Evolutionary conservation across 176 grass and related monocot genomes (phyloP), one percentile per base, ranked within the genome.

Genomic region (Leersia perrieri): DNA sequence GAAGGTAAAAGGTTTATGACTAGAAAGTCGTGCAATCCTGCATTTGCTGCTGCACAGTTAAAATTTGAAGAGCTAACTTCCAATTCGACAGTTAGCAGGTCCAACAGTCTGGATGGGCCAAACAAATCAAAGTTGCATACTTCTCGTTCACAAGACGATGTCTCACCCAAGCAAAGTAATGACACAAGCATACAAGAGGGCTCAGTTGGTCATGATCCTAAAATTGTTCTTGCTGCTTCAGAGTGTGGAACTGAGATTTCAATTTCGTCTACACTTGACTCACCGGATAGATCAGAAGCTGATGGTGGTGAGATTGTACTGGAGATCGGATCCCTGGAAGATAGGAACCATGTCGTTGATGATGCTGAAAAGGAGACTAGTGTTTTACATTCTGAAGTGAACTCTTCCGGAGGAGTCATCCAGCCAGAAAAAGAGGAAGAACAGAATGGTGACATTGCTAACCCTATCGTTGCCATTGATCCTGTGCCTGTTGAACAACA

Each of bases 221-320:
- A 83, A 70, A 74, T 86, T 74, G 22, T 91, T 57, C 39, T 80
- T 66, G 96, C 96, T 77, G 84, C 86, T 66, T 99, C 96, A 84
- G 96, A 95, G 88, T 99, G 96, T 60, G 96, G 96, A 25, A 99
- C 96, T 31, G 95, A 98, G 78, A 95, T 98, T 66, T 98, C 95
- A 72, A 95, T 98, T 78, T 93, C 95, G 13, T 99, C 96, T 20
- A 99, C 96, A 32, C 92, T 99, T 18, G 96, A 99, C 79, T 99
- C 96, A 55, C 92, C 90, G 23, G 92, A 99, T 79, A 85, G 96
- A 86, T 99, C 96, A 68, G 96, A 99, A 78, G 90, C 82, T 78
- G 96, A 99, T 88, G 96, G 90, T 47, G 90, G 96, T 18, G 96
- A 95, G 80, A 99, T 99, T 84, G 87, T 99, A 40, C 83, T 99